Conservation (phyloP, 1,284 basidiomycete genomes). For the Ganoderma multipileum region DNA sequence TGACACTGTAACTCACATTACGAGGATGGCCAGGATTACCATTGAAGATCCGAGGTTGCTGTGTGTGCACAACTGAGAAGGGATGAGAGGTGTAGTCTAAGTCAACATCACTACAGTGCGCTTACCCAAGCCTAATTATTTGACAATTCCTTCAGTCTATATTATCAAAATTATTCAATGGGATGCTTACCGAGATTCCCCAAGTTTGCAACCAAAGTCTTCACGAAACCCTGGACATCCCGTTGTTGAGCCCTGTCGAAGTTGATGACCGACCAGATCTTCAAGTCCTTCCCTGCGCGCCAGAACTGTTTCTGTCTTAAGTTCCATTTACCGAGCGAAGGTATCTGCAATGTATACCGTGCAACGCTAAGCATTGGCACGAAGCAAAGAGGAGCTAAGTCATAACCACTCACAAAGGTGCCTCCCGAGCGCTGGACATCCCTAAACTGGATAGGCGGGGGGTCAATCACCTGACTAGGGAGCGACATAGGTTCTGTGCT, state of each 20-base stretch:
- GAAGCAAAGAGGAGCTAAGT: not conserved
- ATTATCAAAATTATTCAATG: not conserved
- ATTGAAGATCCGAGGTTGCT: slow-evolving; percentile 10
- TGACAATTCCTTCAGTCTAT: not conserved
- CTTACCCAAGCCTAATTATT: slow-evolving; percentile 20
- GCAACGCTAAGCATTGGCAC: slow-evolving; percentile 8
- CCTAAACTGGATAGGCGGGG: not conserved
- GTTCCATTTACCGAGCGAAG: slow-evolving; percentile 42
- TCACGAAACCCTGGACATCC: slow-evolving; percentile 28
- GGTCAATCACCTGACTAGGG: not conserved
- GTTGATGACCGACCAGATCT: slow-evolving; percentile 38
- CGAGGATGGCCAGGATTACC: slow-evolving; percentile 13
- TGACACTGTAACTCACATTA: slow-evolving; percentile 1
- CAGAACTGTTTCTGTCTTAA: slow-evolving; percentile 38
- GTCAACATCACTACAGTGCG: not conserved
- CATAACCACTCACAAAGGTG: not conserved
- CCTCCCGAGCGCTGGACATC: not conserved
- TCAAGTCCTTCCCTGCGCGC: slow-evolving; percentile 19
- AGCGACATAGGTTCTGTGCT: slow-evolving; percentile 30
- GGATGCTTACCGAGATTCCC: slow-evolving; percentile 41
- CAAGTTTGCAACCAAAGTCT: slow-evolving; percentile 38
- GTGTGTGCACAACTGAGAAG: not conserved
- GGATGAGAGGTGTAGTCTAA: not conserved
- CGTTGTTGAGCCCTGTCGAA: slow-evolving; percentile 22
- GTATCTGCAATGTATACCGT: not conserved